A percentile compares a stretch with the other conserved stretches of the same genome.
Evolutionary conservation across 148 eudicot species (phyloP).

Genomic region (Camellia japonica): DNA sequence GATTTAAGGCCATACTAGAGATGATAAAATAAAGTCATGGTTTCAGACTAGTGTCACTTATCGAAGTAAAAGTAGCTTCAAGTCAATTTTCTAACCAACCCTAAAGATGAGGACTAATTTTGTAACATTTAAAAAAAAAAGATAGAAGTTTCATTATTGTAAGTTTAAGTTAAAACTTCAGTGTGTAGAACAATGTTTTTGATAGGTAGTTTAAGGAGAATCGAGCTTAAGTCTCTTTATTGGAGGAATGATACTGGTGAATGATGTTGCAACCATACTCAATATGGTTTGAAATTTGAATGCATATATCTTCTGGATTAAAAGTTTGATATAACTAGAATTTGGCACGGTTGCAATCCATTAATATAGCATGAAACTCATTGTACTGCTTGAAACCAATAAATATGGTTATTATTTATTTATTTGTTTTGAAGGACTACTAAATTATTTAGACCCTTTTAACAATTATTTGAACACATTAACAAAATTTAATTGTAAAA

Average conservation of each 20-base stretch:
- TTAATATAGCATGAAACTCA: background rate
- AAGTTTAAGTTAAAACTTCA: too few relatives aligned
- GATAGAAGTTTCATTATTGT: background rate
- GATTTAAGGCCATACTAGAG: background rate
- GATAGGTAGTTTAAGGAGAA: too few relatives aligned
- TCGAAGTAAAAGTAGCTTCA: background rate
- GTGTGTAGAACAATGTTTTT: too few relatives aligned
- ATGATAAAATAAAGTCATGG: background rate
- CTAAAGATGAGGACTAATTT: background rate
- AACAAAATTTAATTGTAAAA: too few relatives aligned
- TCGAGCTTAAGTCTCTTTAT: background rate
- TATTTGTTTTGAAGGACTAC: too few relatives aligned
- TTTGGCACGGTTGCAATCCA: background rate
- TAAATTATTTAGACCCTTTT: too few relatives aligned
- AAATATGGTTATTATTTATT: too few relatives aligned
- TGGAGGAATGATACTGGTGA: background rate
- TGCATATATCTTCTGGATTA: background rate
- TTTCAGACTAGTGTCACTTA: background rate
- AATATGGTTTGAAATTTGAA: background rate
- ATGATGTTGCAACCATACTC: background rate
- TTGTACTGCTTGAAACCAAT: background rate
- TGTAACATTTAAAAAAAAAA: background rate
- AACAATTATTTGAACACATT: too few relatives aligned
- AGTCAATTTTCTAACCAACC: background rate
- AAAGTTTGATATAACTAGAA: background rate